Conservation (phyloP, 768 basidiomycete genomes). For the Lentinus tigrinus region DNA sequence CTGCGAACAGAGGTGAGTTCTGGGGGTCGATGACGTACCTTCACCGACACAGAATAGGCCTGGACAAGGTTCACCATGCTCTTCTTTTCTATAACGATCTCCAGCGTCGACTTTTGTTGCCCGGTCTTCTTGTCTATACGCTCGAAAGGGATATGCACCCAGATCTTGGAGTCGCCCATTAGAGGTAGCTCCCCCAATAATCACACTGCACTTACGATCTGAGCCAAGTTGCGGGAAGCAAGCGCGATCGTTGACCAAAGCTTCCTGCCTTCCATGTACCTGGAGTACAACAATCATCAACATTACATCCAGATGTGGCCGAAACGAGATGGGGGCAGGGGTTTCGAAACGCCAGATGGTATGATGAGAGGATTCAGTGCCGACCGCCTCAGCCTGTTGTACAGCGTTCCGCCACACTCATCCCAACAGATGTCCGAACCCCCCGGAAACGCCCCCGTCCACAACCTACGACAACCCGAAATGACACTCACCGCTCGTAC, state of each 20-base stretch:
- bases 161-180: slow-evolving; percentile 37
- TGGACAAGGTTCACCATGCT: slow-evolving; percentile 72
- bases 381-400: too few relatives aligned
- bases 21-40: slow-evolving; percentile 37
- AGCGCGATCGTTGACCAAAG: slow-evolving; percentile 65
- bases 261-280: slow-evolving; percentile 69
- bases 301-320: background rate
- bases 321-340: too few relatives aligned
- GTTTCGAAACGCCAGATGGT: too few relatives aligned
- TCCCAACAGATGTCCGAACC: too few relatives aligned
- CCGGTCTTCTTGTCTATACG: slow-evolving; percentile 34
- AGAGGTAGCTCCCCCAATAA: background rate
- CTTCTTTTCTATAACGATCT: slow-evolving; percentile 69
- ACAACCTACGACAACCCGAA: too few relatives aligned
- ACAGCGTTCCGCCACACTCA: too few relatives aligned
- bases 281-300: slow-evolving; percentile 18
- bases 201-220: slow-evolving; percentile 41
- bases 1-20: background rate
- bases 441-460: too few relatives aligned
- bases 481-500: slow-evolving; percentile 52
- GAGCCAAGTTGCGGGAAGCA: slow-evolving; percentile 57
- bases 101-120: slow-evolving; percentile 33
- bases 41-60: slow-evolving; percentile 66
- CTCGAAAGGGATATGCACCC: slow-evolving; percentile 53
- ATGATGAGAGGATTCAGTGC: too few relatives aligned